These are phyloP conservation scores for Candida nemodendra DNA, from an alignment of 805 yeast species.

Conservation along the genomic window DNA sequence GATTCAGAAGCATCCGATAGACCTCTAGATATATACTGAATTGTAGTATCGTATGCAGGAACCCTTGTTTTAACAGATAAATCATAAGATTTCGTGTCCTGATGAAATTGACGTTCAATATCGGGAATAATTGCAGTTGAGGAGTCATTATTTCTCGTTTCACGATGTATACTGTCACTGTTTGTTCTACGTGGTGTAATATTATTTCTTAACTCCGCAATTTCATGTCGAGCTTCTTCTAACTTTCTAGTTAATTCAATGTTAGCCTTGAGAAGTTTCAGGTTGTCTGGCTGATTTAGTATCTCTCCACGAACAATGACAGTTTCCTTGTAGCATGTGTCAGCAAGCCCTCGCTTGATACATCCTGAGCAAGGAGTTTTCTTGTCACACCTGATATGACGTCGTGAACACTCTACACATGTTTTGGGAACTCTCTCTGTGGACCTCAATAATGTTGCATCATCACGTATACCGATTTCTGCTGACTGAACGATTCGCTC, in stretches of 20 bases:
- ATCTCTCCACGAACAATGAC: slow-evolving; percentile 5
- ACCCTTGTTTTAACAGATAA: too few species aligned
- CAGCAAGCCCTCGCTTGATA: slow-evolving; percentile 1
- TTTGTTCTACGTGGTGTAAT: too few species aligned
- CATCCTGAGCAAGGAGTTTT: slow-evolving; percentile 4
- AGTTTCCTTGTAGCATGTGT: slow-evolving; percentile 2
- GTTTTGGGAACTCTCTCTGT: slow-evolving; percentile 8
- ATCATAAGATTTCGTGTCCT: too few species aligned
- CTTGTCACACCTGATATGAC: slow-evolving; percentile 5
- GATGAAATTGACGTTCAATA: too few species aligned
- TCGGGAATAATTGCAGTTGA: not conserved
- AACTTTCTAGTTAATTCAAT: not conserved
- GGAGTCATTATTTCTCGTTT: not conserved
- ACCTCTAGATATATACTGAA: slow-evolving; percentile 2
- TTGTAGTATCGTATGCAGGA: not conserved
- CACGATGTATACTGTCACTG: too few species aligned
- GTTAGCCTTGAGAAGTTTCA: slow-evolving; percentile 1
- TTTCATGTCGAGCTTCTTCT: slow-evolving; percentile 3
- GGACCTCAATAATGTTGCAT: too few species aligned
- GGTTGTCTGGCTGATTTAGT: slow-evolving; percentile 2
- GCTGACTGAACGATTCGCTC: too few species aligned
- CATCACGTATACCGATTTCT: too few species aligned
- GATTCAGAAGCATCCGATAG: too few species aligned
- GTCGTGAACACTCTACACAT: slow-evolving; percentile 2
- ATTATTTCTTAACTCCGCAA: too few species aligned